These are phyloP conservation scores for Sugiyamaella mastotermitis DNA, from an alignment of 805 yeast species.

Conservation along the genomic window DNA sequence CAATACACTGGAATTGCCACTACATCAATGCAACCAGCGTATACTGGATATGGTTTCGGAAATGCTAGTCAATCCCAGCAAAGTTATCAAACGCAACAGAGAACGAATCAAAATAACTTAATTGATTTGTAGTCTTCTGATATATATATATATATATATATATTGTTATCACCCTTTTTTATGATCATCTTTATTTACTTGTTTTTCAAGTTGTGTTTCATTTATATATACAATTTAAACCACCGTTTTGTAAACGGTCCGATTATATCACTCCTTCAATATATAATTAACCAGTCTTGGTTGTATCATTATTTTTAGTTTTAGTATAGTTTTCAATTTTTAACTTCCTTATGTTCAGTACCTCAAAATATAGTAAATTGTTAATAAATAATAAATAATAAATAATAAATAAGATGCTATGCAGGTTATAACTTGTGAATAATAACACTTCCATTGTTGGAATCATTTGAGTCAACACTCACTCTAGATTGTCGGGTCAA, in stretches of 20 bases:
- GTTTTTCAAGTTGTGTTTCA: constrained; percentile 3
- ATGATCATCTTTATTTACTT: constrained; percentile 4
- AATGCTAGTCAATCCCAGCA: constrained; percentile 44
- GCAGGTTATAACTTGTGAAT: constrained; percentile 1
- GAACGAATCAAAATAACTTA: constrained; percentile 19
- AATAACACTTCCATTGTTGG: constrained; percentile 6
- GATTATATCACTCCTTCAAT: too few relatives aligned
- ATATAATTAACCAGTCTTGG: too few relatives aligned
- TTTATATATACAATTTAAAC: constrained; percentile 1
- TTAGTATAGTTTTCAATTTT: too few relatives aligned
- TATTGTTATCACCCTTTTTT: constrained; percentile 1
- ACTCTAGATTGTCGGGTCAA: constrained; percentile 2
- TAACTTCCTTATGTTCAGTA: too few relatives aligned
- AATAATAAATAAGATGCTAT: not conserved
- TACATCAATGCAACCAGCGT: constrained; percentile 63
- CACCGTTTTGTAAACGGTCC: not conserved
- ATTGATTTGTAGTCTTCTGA: constrained; percentile 23
- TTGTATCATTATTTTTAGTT: too few relatives aligned
- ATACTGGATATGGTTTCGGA: constrained; percentile 94
- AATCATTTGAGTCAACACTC: constrained; percentile 1
- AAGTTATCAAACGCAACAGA: constrained; percentile 16
- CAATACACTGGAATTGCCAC: constrained; percentile 72
- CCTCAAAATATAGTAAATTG: too few relatives aligned
- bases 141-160: not conserved
- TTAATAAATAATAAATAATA: not conserved